Evolutionary conservation across 768 basidiomycete species (phyloP), one percentile per base, ranked within the genome.

Genomic region (Candolleomyces efflorescens): DNA sequence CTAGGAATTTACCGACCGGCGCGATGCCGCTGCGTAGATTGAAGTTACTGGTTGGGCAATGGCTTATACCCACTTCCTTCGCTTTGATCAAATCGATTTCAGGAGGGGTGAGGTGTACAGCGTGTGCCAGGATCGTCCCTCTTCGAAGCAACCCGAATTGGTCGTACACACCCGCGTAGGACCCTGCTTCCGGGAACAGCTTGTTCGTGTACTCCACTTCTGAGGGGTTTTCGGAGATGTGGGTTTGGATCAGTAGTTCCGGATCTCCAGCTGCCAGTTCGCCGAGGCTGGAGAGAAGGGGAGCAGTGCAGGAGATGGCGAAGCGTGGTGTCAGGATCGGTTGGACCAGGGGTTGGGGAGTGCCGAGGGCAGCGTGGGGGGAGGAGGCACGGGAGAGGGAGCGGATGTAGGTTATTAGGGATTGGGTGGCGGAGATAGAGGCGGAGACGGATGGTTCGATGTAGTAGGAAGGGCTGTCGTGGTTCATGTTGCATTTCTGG

Each of bases 281-380:
- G 9, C 89, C 85, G 5, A 98, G 77, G 3, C 73, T 71, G 0
- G 66, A 48, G 51, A 98, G 79, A 27, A 95, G 82, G n/a, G 81
- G 73, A 12, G 78, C 69, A 0, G 94, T 85, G 71, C 94, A 96
- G 11, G 91, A 86, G 58, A 98, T 89, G 22, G 96, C 96, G 69
- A 98, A 98, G n/a, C 96, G 90, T 13, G 96, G 96, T 0, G 96
- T 98, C 44, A 98, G 73, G 65, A 94, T 85, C 4, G 96, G 96
- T 56, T 90, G 90, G 10, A 98, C 89, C 6, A 95, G 83, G 1
- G 83, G 78, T 57, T 79, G 75, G 47, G 68, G 66, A 23, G 64
- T 60, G 20, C 70, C 61, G 22, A 72, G 64, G 10, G 55, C 60
- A 11, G 67, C 64, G 47, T 67, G 63, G 20, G 36, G 10, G 23